Conservation (phyloP, 2,329 filamentous ascomycete genomes). For the Epichloe baconii region DNA sequence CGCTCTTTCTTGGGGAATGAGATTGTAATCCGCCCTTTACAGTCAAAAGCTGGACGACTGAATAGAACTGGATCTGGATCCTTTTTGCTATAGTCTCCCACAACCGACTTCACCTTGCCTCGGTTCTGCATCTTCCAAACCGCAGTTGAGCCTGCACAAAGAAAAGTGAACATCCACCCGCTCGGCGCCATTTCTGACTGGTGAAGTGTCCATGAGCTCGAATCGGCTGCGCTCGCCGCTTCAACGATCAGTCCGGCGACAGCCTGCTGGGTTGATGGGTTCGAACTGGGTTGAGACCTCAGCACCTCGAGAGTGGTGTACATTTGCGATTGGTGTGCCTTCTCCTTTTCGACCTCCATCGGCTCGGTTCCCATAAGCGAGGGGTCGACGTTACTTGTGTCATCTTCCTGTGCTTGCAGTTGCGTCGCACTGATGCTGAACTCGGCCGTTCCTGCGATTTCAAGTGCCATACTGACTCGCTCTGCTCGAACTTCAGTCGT, state of each 20-base stretch:
- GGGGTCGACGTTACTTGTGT: constrained; percentile 21
- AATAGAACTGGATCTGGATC: constrained; percentile 27
- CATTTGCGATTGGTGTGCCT: constrained; percentile 19
- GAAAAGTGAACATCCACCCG: constrained; percentile 41
- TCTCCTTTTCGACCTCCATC: constrained; percentile 4
- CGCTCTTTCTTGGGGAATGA: constrained; percentile 34
- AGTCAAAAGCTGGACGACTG: constrained; percentile 48
- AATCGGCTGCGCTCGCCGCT: constrained; percentile 30
- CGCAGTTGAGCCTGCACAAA: constrained; percentile 38
- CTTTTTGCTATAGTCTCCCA: constrained; percentile 36
- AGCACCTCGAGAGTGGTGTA: constrained; percentile 33
- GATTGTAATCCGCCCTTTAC: constrained; percentile 37
- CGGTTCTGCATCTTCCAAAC: constrained; percentile 38
- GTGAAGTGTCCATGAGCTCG: constrained; percentile 34
- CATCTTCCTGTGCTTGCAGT: constrained; percentile 20
- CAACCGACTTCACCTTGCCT: constrained; percentile 23
- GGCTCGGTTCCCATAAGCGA: constrained; percentile 17
- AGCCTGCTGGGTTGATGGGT: constrained; percentile 34
- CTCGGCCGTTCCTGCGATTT: constrained; percentile 30
- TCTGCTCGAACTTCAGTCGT: constrained; percentile 35
- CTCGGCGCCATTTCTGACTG: constrained; percentile 30
- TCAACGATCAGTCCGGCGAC: constrained; percentile 36
- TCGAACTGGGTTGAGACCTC: constrained; percentile 33
- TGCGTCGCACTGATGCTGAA: constrained; percentile 29
- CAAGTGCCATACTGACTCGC: constrained; percentile 33